These are phyloP conservation scores for Jatropha multifida DNA, from an alignment of 441 rosid genomes.

Conservation along the genomic window DNA sequence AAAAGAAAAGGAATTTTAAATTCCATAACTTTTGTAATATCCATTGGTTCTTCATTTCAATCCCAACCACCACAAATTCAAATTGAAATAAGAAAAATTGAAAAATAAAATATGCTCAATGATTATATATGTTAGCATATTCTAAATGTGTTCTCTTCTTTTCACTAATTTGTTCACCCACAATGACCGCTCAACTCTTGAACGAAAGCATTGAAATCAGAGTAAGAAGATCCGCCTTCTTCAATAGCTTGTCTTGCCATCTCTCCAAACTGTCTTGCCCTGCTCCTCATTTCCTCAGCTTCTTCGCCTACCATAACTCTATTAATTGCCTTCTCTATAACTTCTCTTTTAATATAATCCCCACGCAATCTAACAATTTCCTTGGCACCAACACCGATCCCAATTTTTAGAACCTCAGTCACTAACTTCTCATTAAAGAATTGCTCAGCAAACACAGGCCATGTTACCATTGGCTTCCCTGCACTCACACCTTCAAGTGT, in stretches of 20 bases:
- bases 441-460: constrained; percentile 31
- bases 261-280: neutral
- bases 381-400: constrained; percentile 25
- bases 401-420: constrained; percentile 19
- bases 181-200: neutral
- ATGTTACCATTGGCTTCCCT: constrained; percentile 26
- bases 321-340: constrained; percentile 3
- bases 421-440: constrained; percentile 32
- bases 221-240: constrained; percentile 14
- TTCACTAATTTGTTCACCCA: neutral
- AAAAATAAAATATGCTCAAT: no score
- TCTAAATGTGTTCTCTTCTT: neutral
- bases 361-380: neutral
- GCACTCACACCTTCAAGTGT: constrained; percentile 22
- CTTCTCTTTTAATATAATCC: constrained; percentile 3
- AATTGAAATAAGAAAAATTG: no score
- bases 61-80: no score
- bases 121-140: no score
- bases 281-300: constrained; percentile 19
- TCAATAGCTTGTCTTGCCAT: constrained; percentile 6
- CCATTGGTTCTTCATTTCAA: no score
- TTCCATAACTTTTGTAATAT: no score
- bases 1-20: no score
- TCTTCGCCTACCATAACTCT: constrained; percentile 9
- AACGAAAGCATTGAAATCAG: constrained; percentile 2